Evolutionary conservation across 2,329 filamentous ascomycete genomes (phyloP).

Genomic region (Trichoderma afroharzianum): DNA sequence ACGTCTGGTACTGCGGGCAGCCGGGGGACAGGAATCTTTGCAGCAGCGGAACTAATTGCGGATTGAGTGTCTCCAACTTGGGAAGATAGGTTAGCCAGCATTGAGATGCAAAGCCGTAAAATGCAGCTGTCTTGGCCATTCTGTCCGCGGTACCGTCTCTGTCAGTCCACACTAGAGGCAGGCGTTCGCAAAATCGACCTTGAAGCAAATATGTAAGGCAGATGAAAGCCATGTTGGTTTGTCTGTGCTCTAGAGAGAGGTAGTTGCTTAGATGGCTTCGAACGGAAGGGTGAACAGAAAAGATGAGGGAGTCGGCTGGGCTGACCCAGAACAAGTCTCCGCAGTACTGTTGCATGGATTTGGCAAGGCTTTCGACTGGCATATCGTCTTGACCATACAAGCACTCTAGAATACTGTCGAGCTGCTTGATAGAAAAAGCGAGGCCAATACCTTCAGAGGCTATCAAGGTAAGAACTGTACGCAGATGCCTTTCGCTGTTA

Average conservation of each 20-base stretch:
- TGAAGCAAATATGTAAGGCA: constrained; percentile 24
- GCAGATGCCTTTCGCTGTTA: constrained; percentile 14
- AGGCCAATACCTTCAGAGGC: neutral
- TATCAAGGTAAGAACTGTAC: constrained; percentile 15
- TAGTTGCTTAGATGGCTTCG: constrained; percentile 12
- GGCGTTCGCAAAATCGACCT: neutral
- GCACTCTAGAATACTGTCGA: constrained; percentile 9
- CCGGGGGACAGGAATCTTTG: constrained; percentile 14
- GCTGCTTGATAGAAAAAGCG: constrained; percentile 5
- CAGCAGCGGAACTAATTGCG: constrained; percentile 16
- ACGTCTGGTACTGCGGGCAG: constrained; percentile 21
- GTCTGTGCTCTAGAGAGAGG: constrained; percentile 16
- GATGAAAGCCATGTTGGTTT: constrained; percentile 21
- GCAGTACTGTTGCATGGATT: constrained; percentile 1
- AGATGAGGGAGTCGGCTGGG: neutral
- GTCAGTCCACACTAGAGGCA: constrained; percentile 5
- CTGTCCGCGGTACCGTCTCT: neutral
- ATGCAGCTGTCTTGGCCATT: constrained; percentile 3
- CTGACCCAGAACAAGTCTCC: constrained; percentile 16
- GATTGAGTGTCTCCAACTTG: constrained; percentile 10
- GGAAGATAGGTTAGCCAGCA: constrained; percentile 19
- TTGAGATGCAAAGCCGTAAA: constrained; percentile 22
- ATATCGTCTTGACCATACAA: constrained; percentile 6
- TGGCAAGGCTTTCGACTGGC: neutral
- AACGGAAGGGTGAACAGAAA: constrained; percentile 12